These are phyloP conservation scores for Drechslerella dactyloides DNA, from an alignment of 2,329 filamentous ascomycete genomes.

Conservation along the genomic window DNA sequence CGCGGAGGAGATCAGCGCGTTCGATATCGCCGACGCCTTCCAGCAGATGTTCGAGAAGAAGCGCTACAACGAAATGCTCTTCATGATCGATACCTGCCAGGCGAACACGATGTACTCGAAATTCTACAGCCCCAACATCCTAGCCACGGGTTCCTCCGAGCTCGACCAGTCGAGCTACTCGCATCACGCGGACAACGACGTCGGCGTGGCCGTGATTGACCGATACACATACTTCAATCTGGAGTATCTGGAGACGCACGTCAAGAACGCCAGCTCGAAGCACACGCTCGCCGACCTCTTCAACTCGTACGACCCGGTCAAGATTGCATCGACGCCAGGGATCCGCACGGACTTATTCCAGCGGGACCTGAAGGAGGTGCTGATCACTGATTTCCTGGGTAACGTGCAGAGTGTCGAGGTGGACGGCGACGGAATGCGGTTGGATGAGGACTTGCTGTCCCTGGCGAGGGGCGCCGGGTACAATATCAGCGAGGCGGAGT, in stretches of 20 bases:
- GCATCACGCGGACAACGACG: conserved; percentile 96
- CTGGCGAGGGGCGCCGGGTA: conserved; percentile 69
- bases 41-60: conserved; percentile 99
- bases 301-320: conserved; percentile 90
- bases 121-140: conserved; percentile 97
- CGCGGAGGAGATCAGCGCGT: conserved; percentile 94
- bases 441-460: conserved; percentile 77
- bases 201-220: conserved; percentile 97
- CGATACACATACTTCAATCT: conserved; percentile 98
- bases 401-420: conserved; percentile 98
- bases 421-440: conserved; percentile 65
- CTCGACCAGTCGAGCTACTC: conserved; percentile 96
- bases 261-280: conserved; percentile 83
- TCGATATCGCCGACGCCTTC: conserved; percentile 94
- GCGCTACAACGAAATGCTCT: conserved; percentile 95
- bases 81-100: conserved; percentile 99
- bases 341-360: conserved; percentile 95
- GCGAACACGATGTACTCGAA: conserved; percentile 99
- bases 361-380: conserved; percentile 60
- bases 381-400: conserved; percentile 96
- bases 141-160: conserved; percentile 94
- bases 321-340: conserved; percentile 92
- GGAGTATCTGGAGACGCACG: conserved; percentile 90
- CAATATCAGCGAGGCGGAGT: conserved; percentile 66
- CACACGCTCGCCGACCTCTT: conserved; percentile 92